phyloP scores from a whole-genome alignment of 495 filamentous ascomycete genomes.

The Entonaema liquescens region DNA sequence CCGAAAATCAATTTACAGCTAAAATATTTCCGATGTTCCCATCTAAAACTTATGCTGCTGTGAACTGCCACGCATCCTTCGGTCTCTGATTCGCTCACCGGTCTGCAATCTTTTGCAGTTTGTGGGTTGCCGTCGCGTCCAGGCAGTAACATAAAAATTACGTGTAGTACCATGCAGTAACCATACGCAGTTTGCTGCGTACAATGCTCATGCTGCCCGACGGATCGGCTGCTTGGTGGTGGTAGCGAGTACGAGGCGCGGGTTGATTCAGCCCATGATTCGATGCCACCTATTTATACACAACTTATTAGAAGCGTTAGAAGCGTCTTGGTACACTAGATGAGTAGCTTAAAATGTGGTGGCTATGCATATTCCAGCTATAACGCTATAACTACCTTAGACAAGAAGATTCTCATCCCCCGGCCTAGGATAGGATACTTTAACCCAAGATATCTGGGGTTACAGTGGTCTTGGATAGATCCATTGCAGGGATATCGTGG shows the following conservation, averaged over 20 bases:
- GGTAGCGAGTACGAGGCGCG: not conserved
- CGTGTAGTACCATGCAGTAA: not conserved
- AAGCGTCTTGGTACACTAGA: not conserved
- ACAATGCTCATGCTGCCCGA: not conserved
- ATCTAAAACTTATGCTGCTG: slow-evolving; percentile 5
- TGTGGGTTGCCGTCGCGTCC: slow-evolving; percentile 7
- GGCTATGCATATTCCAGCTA: not conserved
- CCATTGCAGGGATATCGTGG: slow-evolving; percentile 10
- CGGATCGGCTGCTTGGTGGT: slow-evolving; percentile 11
- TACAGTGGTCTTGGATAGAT: not conserved
- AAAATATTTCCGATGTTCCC: not conserved
- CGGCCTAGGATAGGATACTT: not conserved
- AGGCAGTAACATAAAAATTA: slow-evolving; percentile 8
- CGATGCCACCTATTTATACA: slow-evolving; percentile 3
- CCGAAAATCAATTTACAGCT: slow-evolving; percentile 16
- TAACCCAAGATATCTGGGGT: not conserved
- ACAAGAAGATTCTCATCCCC: not conserved
- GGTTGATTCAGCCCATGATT: not conserved
- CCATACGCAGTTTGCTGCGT: slow-evolving; percentile 14
- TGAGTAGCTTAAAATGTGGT: not conserved
- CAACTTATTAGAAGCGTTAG: no score
- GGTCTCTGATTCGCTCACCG: slow-evolving; percentile 21
- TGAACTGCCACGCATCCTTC: slow-evolving; percentile 34
- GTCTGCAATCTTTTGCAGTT: not conserved
- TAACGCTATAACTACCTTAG: no score